Evolutionary conservation across 441 rosid genomes (phyloP), one percentile per base, ranked within the genome.

Genomic region (Metrosideros polymorpha): DNA sequence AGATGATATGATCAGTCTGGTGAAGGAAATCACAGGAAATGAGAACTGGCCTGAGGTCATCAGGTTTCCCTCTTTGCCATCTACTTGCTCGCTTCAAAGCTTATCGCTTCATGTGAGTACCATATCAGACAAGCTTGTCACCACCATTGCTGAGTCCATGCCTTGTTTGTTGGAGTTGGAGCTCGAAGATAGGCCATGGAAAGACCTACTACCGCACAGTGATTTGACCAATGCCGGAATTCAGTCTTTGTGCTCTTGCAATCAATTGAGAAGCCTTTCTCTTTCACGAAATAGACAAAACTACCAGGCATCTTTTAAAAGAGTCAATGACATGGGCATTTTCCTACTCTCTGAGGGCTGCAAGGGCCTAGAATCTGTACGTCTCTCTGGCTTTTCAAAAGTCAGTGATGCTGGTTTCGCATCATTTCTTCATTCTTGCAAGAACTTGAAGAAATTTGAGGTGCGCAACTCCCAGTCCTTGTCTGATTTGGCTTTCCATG

Each of bases 321-420:
- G 95, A 87, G 88, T 95, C n/a, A 95, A 90, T 75, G 96, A 95
- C 86, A 92, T 95, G 94, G 95, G 98, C 63, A 90, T 94, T 82
- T 93, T 94, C 85, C 91, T 91, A 57, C 94, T 94, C 45, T 92
- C 93, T 12, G 93, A 93, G 89, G 92, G 93, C 49, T 95, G 98
- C 89, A 91, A 82, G 84, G 90, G 84, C 86, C 88, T 94, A 39
- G 93, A 94, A 86, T 90, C 93, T 0, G 89, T 94, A 83, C 93
- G 88, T 50, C 90, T 95, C 9, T 86, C 91, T 83, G 96, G 96
- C 25, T 95, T 95, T 89, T 93, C 91, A 9, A 93, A 89, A 87
- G 95, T 95, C 85, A 94, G 93, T 77, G 98, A 94, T 86, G 95
- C 96, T 83, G 95, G 98, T 85, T 93, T 92, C 82, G 92, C 96